Evolutionary conservation across 495 filamentous ascomycete genomes (phyloP), one percentile per base, ranked within the genome.

Genomic region (Cercophora sp.): DNA sequence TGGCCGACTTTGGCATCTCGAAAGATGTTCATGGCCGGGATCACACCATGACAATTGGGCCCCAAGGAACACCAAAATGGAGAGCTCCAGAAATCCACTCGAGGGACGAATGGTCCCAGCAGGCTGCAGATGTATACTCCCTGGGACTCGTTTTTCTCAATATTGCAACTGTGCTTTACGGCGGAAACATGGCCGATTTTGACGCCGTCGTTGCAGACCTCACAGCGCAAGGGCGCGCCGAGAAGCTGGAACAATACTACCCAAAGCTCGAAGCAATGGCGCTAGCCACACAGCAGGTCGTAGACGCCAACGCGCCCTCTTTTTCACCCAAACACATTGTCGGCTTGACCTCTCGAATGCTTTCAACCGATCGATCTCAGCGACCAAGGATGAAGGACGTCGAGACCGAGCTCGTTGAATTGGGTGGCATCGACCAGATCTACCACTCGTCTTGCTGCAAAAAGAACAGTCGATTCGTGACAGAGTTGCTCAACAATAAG

Each of bases 1-100:
- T 74, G 0, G 68, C 71, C 36, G 71, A 74, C 51, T 73, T 74
- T 57, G 71, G 71, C 35, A 67, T 74, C 10, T 62, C 70, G 10
- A 63, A 59, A 35, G 69, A 72, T 34, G 66, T 72, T 31, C 57
- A 64, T 39, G 59, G 59, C 44, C 54, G 59, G 3, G 62, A 67
- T 18, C 58, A 62, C 41, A 72, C 66, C 31, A 66, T 64, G 59
- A 70, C 68, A 2, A 53, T 63, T 6, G 67, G 67, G 0, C 32
- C 37, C 1, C 56, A 56, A 10, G 70, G 70, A 1, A 71, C 70
- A 2, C 61, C 62, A 0, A 68, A 62, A 39, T 73, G 66, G 65
- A 55, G 61, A 8, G 70, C 70, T 0, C 70, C 70, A 0, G 70
- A 74, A 43, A 55, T 68, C 4, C 48, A 55, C 19, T 40, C 66